These are phyloP conservation scores for Dactylonectria estremocensis DNA, from an alignment of 2,329 filamentous ascomycete species.

Conservation along the genomic window DNA sequence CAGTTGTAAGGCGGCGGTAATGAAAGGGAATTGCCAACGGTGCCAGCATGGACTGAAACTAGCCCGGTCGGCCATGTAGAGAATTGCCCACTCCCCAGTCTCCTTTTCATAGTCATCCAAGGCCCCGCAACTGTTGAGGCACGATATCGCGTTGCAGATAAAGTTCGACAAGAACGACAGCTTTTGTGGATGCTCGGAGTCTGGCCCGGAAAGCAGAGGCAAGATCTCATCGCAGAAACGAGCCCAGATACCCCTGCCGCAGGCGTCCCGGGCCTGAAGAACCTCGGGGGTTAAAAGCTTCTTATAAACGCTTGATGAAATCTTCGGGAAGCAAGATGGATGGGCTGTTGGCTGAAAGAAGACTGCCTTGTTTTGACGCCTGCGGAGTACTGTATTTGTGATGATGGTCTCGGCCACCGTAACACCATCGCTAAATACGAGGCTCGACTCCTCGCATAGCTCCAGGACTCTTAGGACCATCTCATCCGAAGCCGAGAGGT, in stretches of 20 bases:
- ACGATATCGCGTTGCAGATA: conserved; percentile 32
- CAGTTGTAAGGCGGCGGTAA: conserved; percentile 25
- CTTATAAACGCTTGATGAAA: conserved; percentile 34
- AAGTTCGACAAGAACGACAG: conserved; percentile 36
- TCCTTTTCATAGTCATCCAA: conserved; percentile 36
- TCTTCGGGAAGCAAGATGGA: conserved; percentile 41
- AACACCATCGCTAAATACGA: conserved; percentile 33
- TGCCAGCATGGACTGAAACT: conserved; percentile 27
- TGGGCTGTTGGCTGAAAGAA: conserved; percentile 35
- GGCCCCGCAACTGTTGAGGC: conserved; percentile 34
- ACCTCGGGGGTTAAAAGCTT: conserved; percentile 46
- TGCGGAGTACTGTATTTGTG: conserved; percentile 41
- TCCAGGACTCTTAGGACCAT: conserved; percentile 46
- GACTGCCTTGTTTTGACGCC: background rate
- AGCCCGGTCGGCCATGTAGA: conserved; percentile 28
- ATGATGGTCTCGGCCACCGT: conserved; percentile 52
- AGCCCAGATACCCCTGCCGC: conserved; percentile 44
- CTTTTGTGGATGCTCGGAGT: conserved; percentile 20
- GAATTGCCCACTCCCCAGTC: conserved; percentile 36
- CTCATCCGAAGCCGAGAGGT: conserved; percentile 41
- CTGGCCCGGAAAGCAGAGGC: conserved; percentile 23
- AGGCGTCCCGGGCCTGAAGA: conserved; percentile 35
- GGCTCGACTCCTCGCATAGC: conserved; percentile 33
- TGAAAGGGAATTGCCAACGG: conserved; percentile 34
- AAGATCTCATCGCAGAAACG: conserved; percentile 44